Evolutionary conservation across 352 stramenopile genomes (phyloP).

Genomic region (Globisporangium camurandrum): DNA sequence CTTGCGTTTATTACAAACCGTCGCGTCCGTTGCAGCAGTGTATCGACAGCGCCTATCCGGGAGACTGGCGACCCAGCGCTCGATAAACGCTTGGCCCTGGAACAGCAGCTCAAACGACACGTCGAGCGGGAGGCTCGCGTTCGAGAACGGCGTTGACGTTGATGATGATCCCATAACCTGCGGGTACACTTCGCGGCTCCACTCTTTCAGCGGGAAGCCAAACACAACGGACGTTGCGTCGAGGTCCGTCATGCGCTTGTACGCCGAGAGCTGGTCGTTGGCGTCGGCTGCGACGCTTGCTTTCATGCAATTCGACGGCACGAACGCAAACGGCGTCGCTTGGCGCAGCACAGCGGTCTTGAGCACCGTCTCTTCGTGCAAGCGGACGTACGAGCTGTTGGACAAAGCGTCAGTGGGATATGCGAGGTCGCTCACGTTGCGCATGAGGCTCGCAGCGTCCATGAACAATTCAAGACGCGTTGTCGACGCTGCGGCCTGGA

Average conservation of each 20-base stretch:
- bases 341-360: constrained; percentile 12
- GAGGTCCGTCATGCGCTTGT: constrained; percentile 13
- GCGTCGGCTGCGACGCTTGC: neutral
- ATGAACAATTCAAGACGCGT: constrained; percentile 8
- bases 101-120: constrained; percentile 21
- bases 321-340: constrained; percentile 7
- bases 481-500: constrained; percentile 12
- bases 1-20: neutral
- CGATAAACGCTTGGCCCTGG: constrained; percentile 19
- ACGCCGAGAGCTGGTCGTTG: neutral
- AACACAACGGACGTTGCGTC: constrained; percentile 17
- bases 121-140: constrained; percentile 5
- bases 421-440: constrained; percentile 2
- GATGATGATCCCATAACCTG: no score
- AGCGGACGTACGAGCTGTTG: neutral
- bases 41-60: constrained; percentile 8
- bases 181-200: constrained; percentile 18
- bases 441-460: constrained; percentile 4
- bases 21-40: neutral
- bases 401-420: neutral
- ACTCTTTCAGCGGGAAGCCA: constrained; percentile 20
- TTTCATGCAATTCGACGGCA: constrained; percentile 6
- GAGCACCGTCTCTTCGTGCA: constrained; percentile 13
- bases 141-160: neutral
- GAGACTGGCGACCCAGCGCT: constrained; percentile 12